Conservation (phyloP, 768 basidiomycete species). For the Mycena olivaceomarginata region DNA sequence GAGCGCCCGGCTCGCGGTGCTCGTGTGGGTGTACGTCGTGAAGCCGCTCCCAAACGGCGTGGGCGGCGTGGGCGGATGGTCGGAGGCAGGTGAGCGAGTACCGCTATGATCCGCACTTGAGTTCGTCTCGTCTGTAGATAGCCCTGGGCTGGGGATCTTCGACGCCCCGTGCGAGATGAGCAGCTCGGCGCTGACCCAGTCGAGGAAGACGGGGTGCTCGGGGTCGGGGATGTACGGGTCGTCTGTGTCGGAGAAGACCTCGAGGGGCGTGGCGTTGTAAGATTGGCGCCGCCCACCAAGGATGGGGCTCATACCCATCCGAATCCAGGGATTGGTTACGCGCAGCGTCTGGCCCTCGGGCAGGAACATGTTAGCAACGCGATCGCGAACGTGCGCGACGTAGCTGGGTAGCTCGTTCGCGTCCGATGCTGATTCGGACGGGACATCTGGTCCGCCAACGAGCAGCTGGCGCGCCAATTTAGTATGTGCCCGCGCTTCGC, state of each 20-base stretch:
- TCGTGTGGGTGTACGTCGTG: constrained; percentile 72
- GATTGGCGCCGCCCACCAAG: constrained; percentile 29
- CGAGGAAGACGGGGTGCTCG: constrained; percentile 69
- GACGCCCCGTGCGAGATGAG: constrained; percentile 74
- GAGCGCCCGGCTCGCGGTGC: constrained; percentile 69
- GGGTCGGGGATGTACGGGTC: constrained; percentile 68
- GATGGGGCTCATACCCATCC: constrained; percentile 62
- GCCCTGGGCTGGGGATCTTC: constrained; percentile 47
- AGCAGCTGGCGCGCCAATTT: constrained; percentile 86
- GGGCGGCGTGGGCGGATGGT: constrained; percentile 43
- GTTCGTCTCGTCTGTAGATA: constrained; percentile 7
- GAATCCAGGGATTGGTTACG: constrained; percentile 80
- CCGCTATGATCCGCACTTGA: constrained; percentile 11
- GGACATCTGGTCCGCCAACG: constrained; percentile 56
- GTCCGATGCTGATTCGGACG: constrained; percentile 63
- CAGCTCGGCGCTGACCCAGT: constrained; percentile 92
- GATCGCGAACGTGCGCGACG: constrained; percentile 90
- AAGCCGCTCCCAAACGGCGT: constrained; percentile 49
- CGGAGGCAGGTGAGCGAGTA: constrained; percentile 9
- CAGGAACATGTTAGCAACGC: constrained; percentile 87
- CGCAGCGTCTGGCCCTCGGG: constrained; percentile 77
- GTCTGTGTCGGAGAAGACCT: constrained; percentile 61
- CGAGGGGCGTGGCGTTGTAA: constrained; percentile 61
- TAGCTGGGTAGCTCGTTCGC: constrained; percentile 93
- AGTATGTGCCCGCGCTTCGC: constrained; percentile 85